Base-by-base conservation (phyloP, 805 yeast genomes). In the Wickerhamomyces strasburgensis region DNA sequence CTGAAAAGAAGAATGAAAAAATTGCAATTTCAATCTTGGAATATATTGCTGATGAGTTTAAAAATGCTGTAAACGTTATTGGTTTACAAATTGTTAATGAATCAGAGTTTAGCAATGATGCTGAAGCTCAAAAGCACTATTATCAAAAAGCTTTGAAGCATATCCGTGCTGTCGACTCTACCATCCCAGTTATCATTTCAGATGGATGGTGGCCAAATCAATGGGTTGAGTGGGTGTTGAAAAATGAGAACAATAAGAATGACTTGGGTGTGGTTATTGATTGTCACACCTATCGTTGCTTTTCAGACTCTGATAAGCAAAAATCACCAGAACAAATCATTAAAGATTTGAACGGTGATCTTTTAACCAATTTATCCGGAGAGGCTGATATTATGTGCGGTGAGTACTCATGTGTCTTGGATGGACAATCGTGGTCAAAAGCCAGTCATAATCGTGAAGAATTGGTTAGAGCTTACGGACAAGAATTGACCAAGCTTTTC, bases 191-290 rank as follows among this genome's bases (percentile, higher is more conserved):
- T 5, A 64, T 84, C 14, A 83, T 90, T 25, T 85, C 96, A 2
- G 98, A 90, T 56, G 95, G 95, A 3, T 93, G 98, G 98, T 81
- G 87, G 80, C 73, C 93, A 5, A 73, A 73, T 46, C 84, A 76
- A 54, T 85, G 88, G 85, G 79, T 71, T 17, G 65, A 77, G 42
- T 84, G 83, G 80, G 58, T 86, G 7, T 42, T 35, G 30, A 70
- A 70, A 34, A 54, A 62, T 24, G 69, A 71, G 26, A 61, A 61
- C 29, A 43, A 54, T 13, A 59, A 60, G 5, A 58, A 58, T 4
- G 54, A 61, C 10, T 51, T 62, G 5, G 90, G 89, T 2, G 72
- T 87, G 7, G 75, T 89, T 0, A 67, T 90, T 28, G 98, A 93
- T 60, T 68, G 81, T 11, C 98, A 93, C 54, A 72, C 84, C 13